Conservation (phyloP, 345 rosid species). For the Brassica incana region DNA sequence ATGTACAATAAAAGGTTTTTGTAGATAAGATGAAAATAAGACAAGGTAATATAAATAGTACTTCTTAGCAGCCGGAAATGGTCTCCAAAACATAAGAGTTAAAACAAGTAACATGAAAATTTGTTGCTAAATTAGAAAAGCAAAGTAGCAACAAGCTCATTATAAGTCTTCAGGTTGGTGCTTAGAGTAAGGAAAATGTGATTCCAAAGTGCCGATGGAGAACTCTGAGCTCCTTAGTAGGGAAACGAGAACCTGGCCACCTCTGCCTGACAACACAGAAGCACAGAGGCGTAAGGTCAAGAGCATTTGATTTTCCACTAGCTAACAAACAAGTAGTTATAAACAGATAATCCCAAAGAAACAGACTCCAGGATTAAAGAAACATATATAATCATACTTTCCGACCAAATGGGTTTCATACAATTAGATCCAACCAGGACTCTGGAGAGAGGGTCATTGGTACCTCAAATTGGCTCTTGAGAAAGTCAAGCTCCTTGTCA, state of each 20-base stretch:
- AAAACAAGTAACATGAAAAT: not conserved
- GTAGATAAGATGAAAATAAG: constrained; percentile 10
- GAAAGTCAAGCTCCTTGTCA: constrained; percentile 83
- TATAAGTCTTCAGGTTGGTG: constrained; percentile 12
- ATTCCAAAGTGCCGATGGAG: not conserved
- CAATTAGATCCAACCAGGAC: not conserved
- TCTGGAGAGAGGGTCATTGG: constrained; percentile 13
- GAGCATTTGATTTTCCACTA: constrained; percentile 7
- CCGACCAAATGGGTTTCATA: constrained; percentile 6
- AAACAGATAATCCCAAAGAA: not conserved
- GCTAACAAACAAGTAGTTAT: not conserved
- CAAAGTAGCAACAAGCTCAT: constrained; percentile 18
- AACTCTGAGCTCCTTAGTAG: constrained; percentile 19
- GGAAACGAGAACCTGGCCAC: constrained; percentile 34
- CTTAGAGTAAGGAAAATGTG: not conserved
- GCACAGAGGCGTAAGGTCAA: not conserved
- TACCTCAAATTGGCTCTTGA: constrained; percentile 84
- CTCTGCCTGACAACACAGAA: constrained; percentile 35
- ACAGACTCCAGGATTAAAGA: not conserved
- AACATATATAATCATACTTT: not conserved
- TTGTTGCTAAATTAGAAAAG: constrained; percentile 25
- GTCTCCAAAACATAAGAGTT: constrained; percentile 16
- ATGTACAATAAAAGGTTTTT: constrained; percentile 18
- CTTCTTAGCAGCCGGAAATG: constrained; percentile 14
- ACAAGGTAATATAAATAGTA: constrained; percentile 15